Conservation (phyloP, 805 yeast species). For the Barnettozyma sp. region DNA sequence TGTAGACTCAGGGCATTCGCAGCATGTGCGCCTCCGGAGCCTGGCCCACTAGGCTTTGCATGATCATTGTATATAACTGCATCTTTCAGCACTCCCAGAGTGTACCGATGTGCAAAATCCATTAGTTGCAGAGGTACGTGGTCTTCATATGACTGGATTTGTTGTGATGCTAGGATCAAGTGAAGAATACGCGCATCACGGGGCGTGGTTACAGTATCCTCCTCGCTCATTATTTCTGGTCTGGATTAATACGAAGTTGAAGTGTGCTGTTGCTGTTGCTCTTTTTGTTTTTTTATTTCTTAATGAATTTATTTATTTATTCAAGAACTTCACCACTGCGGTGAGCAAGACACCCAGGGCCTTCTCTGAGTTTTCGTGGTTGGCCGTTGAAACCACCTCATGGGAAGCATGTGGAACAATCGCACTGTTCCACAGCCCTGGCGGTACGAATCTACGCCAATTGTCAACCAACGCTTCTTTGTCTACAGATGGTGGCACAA, state of each 20-base stretch:
- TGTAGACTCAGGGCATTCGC: slow-evolving; percentile 35
- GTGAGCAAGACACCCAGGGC: not conserved
- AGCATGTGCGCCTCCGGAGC: slow-evolving; percentile 42
- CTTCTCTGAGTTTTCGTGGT: not conserved
- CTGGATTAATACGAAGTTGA: too few relatives aligned
- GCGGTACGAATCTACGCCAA: slow-evolving; percentile 42
- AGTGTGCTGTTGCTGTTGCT: not conserved
- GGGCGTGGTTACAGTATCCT: slow-evolving; percentile 45
- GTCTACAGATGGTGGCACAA: slow-evolving; percentile 46
- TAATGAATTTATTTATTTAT: not conserved
- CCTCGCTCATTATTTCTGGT: slow-evolving; percentile 7
- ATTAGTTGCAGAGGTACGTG: slow-evolving; percentile 92
- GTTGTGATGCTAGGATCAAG: slow-evolving; percentile 87
- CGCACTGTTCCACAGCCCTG: slow-evolving; percentile 47
- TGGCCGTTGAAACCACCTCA: not conserved
- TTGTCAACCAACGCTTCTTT: slow-evolving; percentile 37
- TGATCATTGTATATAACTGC: slow-evolving; percentile 88
- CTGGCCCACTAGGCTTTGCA: slow-evolving; percentile 3
- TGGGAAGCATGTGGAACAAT: slow-evolving; percentile 1
- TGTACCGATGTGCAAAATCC: slow-evolving; percentile 93
- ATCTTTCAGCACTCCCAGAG: slow-evolving; percentile 80
- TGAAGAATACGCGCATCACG: slow-evolving; percentile 89
- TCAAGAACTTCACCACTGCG: not conserved
- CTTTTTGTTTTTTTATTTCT: not conserved
- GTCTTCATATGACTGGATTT: slow-evolving; percentile 86